Evolutionary conservation across 345 rosid species (phyloP), one percentile per base, ranked within the genome.

Genomic region (Psidium friedrichsthalianum): DNA sequence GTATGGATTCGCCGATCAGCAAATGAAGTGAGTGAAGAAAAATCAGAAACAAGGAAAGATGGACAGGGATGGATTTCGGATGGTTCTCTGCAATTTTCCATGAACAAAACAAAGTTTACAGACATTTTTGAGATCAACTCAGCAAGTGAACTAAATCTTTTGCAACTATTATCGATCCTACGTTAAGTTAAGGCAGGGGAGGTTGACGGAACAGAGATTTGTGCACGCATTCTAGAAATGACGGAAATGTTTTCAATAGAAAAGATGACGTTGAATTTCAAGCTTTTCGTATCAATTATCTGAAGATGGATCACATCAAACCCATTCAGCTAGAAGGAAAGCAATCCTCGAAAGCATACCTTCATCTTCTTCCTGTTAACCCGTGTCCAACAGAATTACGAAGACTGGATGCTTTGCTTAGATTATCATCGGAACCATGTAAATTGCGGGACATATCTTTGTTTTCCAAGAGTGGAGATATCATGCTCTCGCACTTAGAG

Each of bases 311-410:
- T 86, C 78, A 18, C 24, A 36, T 36, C 24, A 36, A 69, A 69
- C 25, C 44, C 78, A 36, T 69, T 32, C 47, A 69, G 47, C 80
- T 69, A 36, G 5, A 69, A 69, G 47, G 80, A 20, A 36, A 69
- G 42, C 80, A 69, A 69, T 18, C 47, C 42, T 32, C 78, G 36
- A 47, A 69, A 69, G 47, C 47, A 36, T 82, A 87, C 96, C 93
- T 91, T 92, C 87, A 92, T 90, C 91, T 96, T 97, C 90, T 95
- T 97, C 82, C 94, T 86, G 82, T 64, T 94, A 74, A 87, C 84
- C 92, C 87, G 93, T 74, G 88, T 93, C 84, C 86, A 21, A 84
- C 55, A 27, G 95, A 85, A 83, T 86, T 90, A 27, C 86, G 89
- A 90, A 42, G 88, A 83, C 90, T 84, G 40, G 94, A 91, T 88